Conservation (phyloP, 495 filamentous ascomycete genomes). For the Talaromyces ruber region DNA sequence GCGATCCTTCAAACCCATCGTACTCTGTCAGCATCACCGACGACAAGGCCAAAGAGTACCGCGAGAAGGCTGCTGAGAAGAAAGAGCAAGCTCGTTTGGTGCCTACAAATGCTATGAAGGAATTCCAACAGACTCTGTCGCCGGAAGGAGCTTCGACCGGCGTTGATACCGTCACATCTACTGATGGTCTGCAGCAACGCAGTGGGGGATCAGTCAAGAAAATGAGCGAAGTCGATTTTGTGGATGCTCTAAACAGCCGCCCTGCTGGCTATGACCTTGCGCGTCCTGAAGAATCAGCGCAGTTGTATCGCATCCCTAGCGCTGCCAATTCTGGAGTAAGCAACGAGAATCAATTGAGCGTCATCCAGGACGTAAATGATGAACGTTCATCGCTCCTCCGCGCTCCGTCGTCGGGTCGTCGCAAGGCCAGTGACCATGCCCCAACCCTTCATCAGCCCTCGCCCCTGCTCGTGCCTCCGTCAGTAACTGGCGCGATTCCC, state of each 20-base stretch:
- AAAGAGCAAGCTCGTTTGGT: conserved; percentile 58
- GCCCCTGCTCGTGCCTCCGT: conserved; percentile 16
- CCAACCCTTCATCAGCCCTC: background rate
- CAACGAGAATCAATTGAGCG: conserved; percentile 15
- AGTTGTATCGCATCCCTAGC: conserved; percentile 22
- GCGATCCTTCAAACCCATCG: conserved; percentile 58
- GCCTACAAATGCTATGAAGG: conserved; percentile 23
- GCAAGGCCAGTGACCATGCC: conserved; percentile 15
- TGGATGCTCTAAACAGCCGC: conserved; percentile 36
- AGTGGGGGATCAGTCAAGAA: conserved; percentile 20
- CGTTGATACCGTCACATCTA: conserved; percentile 22
- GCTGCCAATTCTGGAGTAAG: conserved; percentile 12
- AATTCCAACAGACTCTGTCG: background rate
- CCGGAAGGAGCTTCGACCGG: conserved; percentile 24
- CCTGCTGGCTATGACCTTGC: conserved; percentile 28
- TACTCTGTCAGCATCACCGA: conserved; percentile 70
- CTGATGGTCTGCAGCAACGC: conserved; percentile 19
- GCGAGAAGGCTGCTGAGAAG: conserved; percentile 48
- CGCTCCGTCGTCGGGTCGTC: conserved; percentile 31
- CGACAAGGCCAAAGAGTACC: conserved; percentile 47
- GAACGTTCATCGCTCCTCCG: conserved; percentile 21
- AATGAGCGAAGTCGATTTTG: conserved; percentile 31
- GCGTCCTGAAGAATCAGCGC: conserved; percentile 21
- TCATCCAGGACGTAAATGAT: conserved; percentile 14
- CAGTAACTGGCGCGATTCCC: conserved; percentile 10